Evolutionary conservation across 257 asterid genomes (phyloP).

Genomic region (Primulina huaijiensis): DNA sequence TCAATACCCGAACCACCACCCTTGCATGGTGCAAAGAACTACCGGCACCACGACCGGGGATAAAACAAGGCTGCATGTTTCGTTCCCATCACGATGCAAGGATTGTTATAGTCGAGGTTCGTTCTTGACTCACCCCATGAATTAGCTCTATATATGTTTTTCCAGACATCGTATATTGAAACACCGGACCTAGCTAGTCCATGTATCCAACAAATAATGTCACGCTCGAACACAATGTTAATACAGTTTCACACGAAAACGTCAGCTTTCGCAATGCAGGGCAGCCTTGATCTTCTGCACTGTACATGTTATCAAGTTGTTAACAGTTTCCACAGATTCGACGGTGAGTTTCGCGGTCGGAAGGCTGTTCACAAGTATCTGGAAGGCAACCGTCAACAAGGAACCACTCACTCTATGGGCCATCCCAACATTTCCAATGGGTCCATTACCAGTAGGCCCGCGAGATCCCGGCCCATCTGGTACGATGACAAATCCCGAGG

Average conservation of each 20-base stretch:
- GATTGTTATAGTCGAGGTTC: constrained; percentile 61
- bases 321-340: constrained; percentile 93
- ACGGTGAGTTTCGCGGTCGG: constrained; percentile 88
- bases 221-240: not conserved
- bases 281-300: constrained; percentile 91
- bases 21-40: constrained; percentile 37
- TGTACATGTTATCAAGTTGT: constrained; percentile 82
- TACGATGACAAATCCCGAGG: constrained; percentile 81
- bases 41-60: not conserved
- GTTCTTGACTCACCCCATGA: constrained; percentile 84
- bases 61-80: constrained; percentile 1
- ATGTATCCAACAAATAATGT: not conserved
- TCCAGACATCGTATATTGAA: not conserved
- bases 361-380: constrained; percentile 73
- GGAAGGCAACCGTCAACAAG: constrained; percentile 83
- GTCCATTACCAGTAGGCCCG: constrained; percentile 33
- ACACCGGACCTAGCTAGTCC: not conserved
- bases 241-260: not conserved
- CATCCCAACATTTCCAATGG: constrained; percentile 25
- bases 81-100: constrained; percentile 37
- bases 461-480: constrained; percentile 77
- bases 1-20: constrained; percentile 99
- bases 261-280: constrained; percentile 63
- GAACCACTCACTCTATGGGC: constrained; percentile 58
- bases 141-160: not conserved